Evolutionary conservation across 345 rosid genomes (phyloP).

Genomic region (Camelina laxa): DNA sequence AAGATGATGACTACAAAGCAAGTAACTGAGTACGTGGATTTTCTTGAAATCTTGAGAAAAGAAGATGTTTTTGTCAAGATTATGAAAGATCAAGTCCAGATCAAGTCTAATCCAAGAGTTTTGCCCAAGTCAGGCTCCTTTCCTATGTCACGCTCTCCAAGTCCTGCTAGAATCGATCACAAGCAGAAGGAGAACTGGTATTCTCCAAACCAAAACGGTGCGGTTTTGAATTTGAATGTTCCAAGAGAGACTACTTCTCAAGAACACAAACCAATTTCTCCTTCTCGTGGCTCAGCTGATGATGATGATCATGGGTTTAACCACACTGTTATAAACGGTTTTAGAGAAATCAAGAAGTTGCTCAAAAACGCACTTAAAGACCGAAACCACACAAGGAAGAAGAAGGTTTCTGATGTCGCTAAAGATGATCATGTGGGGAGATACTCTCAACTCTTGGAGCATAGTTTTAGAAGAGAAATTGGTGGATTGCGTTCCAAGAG

Average conservation of each 20-base stretch:
- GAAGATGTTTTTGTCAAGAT: slow-evolving; percentile 61
- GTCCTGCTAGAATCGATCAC: slow-evolving; percentile 66
- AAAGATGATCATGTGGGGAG: slow-evolving; percentile 56
- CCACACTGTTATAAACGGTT: slow-evolving; percentile 49
- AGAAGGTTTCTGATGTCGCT: slow-evolving; percentile 13
- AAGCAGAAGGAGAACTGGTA: slow-evolving; percentile 80
- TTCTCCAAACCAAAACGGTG: slow-evolving; percentile 46
- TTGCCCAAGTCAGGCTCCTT: slow-evolving; percentile 82
- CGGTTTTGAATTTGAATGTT: slow-evolving; percentile 39
- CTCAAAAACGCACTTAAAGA: slow-evolving; percentile 62
- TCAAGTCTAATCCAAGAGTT: slow-evolving; percentile 47
- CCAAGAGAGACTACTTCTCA: slow-evolving; percentile 12
- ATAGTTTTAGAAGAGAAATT: slow-evolving; percentile 46
- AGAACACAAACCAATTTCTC: slow-evolving; percentile 39
- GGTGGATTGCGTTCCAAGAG: slow-evolving; percentile 60
- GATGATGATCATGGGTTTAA: slow-evolving; percentile 58
- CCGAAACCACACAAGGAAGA: slow-evolving; percentile 41
- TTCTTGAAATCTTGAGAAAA: slow-evolving; percentile 62
- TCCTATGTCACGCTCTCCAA: slow-evolving; percentile 57
- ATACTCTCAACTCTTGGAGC: slow-evolving; percentile 62
- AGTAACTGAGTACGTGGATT: slow-evolving; percentile 62
- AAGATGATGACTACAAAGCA: slow-evolving; percentile 44
- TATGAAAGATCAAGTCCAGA: slow-evolving; percentile 48
- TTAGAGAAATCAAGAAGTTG: slow-evolving; percentile 64
- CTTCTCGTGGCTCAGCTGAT: slow-evolving; percentile 42